These are phyloP conservation scores for Kwoniella sp. DNA, from an alignment of 768 basidiomycete genomes.

Conservation along the genomic window DNA sequence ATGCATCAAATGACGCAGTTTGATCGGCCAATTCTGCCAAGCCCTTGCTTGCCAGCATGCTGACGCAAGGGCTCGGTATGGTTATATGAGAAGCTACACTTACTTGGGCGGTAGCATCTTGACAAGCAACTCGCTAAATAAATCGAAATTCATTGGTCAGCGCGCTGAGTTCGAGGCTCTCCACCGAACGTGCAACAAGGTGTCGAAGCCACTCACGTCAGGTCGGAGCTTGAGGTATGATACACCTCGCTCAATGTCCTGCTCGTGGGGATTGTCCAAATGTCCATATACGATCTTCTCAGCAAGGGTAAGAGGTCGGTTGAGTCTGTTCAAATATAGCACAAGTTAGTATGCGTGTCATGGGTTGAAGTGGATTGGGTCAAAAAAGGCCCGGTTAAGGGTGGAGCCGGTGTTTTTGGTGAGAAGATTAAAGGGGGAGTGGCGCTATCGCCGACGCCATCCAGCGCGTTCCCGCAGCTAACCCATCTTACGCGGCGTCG, in stretches of 20 bases:
- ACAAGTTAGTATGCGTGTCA: slow-evolving; percentile 1
- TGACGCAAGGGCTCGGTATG: neutral
- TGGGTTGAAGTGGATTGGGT: neutral
- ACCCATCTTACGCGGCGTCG: too few relatives aligned
- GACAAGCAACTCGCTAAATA: slow-evolving; percentile 60
- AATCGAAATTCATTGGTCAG: slow-evolving; percentile 18
- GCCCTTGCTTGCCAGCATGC: neutral
- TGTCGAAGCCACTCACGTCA: slow-evolving; percentile 68
- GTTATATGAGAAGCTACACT: slow-evolving; percentile 3
- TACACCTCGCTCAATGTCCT: slow-evolving; percentile 71
- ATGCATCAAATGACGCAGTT: slow-evolving; percentile 11
- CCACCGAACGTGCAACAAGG: neutral
- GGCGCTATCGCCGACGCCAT: neutral
- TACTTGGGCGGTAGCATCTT: slow-evolving; percentile 59
- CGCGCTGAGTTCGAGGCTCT: too few relatives aligned
- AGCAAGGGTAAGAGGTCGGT: slow-evolving; percentile 86
- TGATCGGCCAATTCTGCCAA: slow-evolving; percentile 9
- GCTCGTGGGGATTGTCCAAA: slow-evolving; percentile 80
- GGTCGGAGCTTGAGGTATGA: slow-evolving; percentile 98
- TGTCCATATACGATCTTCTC: slow-evolving; percentile 99
- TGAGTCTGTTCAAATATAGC: slow-evolving; percentile 62
- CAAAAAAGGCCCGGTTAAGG: neutral
- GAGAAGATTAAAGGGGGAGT: slow-evolving; percentile 4
- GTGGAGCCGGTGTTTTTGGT: slow-evolving; percentile 15
- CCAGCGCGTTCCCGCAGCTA: too few relatives aligned